phyloP scores from a whole-genome alignment of 768 basidiomycete genomes.

The Tulasnella sp. region DNA sequence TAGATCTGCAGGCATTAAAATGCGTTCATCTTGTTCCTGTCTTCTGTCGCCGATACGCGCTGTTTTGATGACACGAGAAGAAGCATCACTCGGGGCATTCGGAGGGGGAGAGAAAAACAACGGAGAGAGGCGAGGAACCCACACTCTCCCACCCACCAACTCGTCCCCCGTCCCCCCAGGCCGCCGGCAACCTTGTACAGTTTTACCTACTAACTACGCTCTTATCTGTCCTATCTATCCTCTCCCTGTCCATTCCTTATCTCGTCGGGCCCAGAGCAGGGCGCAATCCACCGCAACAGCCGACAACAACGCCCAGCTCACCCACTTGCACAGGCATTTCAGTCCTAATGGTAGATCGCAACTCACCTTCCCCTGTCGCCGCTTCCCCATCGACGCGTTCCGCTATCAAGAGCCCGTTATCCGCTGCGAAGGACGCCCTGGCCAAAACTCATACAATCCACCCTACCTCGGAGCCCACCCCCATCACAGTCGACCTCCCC shows the following conservation, averaged over 20 bases:
- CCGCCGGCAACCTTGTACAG: slow-evolving; percentile 14
- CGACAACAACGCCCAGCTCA: background rate
- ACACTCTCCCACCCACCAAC: slow-evolving; percentile 8
- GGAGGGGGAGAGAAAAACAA: slow-evolving; percentile 6
- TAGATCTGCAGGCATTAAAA: background rate
- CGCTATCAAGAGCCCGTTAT: slow-evolving; percentile 3
- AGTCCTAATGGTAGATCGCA: background rate
- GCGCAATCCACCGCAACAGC: background rate
- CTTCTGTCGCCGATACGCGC: background rate
- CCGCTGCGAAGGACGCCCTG: background rate
- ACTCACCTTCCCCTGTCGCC: background rate
- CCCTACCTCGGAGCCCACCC: background rate
- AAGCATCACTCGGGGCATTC: background rate
- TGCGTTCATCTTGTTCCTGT: slow-evolving; percentile 8
- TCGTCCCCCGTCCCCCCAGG: background rate
- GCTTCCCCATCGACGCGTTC: background rate
- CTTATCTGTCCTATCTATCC: background rate
- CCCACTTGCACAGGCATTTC: background rate
- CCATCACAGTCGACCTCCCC: background rate
- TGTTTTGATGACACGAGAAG: slow-evolving; percentile 1
- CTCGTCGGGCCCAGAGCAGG: background rate
- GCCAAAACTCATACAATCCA: background rate
- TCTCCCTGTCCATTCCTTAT: background rate
- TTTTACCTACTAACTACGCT: slow-evolving; percentile 2
- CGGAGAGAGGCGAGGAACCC: slow-evolving; percentile 4